A percentile compares a stretch with the other conserved stretches of the same genome.
phyloP scores from a whole-genome alignment of 495 filamentous ascomycete genomes.

The Podospora appendiculata region DNA sequence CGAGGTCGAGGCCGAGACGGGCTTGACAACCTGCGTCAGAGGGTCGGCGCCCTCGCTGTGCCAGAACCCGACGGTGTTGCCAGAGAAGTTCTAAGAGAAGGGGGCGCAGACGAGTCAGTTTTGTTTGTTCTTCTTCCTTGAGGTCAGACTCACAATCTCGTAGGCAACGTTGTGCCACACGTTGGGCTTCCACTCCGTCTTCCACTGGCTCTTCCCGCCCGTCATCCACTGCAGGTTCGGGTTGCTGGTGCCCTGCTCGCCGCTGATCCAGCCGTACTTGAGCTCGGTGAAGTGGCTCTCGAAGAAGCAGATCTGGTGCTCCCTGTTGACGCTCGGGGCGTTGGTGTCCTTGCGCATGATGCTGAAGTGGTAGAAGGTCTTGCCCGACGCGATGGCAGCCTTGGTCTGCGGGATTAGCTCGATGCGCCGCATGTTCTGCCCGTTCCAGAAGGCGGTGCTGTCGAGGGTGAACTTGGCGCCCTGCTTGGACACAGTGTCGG shows the following conservation, averaged over 20 bases:
- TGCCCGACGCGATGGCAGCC: slow-evolving; percentile 52
- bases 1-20: slow-evolving; percentile 49
- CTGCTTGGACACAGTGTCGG: slow-evolving; percentile 48
- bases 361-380: slow-evolving; percentile 59
- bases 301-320: slow-evolving; percentile 70
- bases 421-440: slow-evolving; percentile 44
- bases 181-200: slow-evolving; percentile 40
- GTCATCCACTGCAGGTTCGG: slow-evolving; percentile 40
- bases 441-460: slow-evolving; percentile 49
- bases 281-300: slow-evolving; percentile 67
- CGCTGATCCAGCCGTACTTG: slow-evolving; percentile 58
- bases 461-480: slow-evolving; percentile 61
- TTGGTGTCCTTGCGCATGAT: slow-evolving; percentile 50
- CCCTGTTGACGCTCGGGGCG: slow-evolving; percentile 47
- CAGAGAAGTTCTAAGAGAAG: slow-evolving; percentile 41
- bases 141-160: slow-evolving; percentile 33
- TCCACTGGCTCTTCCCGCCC: slow-evolving; percentile 32
- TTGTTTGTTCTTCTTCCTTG: not conserved
- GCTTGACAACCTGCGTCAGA: slow-evolving; percentile 48
- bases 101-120: not conserved
- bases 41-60: slow-evolving; percentile 52
- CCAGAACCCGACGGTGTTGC: slow-evolving; percentile 58
- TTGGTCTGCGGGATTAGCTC: slow-evolving; percentile 62
- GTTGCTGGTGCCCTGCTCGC: slow-evolving; percentile 47
- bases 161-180: slow-evolving; percentile 71